Conservation (phyloP, 331 rosid species). For the Telfairia occidentalis region DNA sequence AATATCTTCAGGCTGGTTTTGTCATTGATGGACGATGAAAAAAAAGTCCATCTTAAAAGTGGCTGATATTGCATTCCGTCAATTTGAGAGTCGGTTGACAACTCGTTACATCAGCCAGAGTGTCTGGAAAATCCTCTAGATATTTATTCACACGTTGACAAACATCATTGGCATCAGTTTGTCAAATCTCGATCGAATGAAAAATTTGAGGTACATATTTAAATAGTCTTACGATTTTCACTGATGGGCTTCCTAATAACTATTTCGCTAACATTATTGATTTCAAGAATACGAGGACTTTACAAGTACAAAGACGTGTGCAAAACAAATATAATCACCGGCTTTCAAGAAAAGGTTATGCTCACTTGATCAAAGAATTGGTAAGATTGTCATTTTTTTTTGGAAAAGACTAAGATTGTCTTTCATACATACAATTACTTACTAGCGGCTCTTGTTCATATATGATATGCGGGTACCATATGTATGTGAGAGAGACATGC, state of each 20-base stretch:
- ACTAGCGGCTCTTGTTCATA: not conserved
- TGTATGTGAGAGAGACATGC: too few relatives aligned
- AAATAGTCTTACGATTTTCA: not conserved
- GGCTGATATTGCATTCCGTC: not conserved
- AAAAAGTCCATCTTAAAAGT: not conserved
- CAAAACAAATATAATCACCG: not conserved
- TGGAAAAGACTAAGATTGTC: not conserved
- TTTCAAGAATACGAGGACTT: not conserved
- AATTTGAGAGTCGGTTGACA: not conserved
- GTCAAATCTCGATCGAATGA: not conserved
- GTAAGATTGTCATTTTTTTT: not conserved
- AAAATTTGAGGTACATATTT: not conserved
- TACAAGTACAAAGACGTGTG: not conserved
- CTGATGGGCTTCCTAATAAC: not conserved
- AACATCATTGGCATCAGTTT: not conserved
- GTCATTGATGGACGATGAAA: not conserved
- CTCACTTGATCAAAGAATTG: not conserved
- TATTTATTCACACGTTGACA: not conserved
- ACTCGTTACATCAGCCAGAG: not conserved
- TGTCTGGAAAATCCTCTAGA: not conserved
- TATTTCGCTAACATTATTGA: not conserved
- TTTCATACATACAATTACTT: not conserved
- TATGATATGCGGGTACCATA: too few relatives aligned
- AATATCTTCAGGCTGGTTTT: not conserved
- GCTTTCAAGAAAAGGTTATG: not conserved